These are phyloP conservation scores for Pelargonium australe DNA, from an alignment of 441 rosid genomes.

Conservation along the genomic window DNA sequence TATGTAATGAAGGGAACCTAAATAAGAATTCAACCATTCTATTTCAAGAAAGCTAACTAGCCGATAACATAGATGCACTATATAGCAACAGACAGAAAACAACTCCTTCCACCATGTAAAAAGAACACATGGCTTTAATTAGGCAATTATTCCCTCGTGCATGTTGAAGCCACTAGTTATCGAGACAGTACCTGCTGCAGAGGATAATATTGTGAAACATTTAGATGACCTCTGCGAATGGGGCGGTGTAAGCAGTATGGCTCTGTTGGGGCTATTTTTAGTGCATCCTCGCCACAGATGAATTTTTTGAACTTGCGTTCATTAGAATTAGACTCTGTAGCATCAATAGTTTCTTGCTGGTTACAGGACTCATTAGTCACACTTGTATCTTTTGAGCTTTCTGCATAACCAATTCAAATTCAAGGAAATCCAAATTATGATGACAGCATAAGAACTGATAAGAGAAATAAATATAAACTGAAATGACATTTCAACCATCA, in stretches of 20 bases:
- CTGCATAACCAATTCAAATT: constrained; percentile 34
- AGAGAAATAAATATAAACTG: background rate
- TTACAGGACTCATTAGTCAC: constrained; percentile 28
- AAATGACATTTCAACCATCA: background rate
- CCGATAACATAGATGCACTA: background rate
- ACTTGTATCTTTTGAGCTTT: constrained; percentile 39
- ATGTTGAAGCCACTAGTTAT: constrained; percentile 4
- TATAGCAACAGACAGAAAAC: background rate
- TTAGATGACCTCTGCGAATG: constrained; percentile 89
- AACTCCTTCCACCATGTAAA: background rate
- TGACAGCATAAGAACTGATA: background rate
- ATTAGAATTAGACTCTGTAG: constrained; percentile 33
- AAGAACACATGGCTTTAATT: constrained; percentile 1
- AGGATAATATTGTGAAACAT: constrained; percentile 71
- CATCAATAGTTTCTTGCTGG: constrained; percentile 32
- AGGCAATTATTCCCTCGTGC: constrained; percentile 7
- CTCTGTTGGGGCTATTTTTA: constrained; percentile 60
- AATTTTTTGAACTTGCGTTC: constrained; percentile 41
- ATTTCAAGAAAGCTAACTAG: background rate
- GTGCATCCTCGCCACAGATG: constrained; percentile 88
- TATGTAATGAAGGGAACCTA: background rate
- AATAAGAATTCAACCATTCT: background rate
- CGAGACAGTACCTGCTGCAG: constrained; percentile 62
- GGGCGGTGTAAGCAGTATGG: constrained; percentile 72
- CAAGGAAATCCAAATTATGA: constrained; percentile 5